Conservation (phyloP, 169 alveolate species). For the Nephromyces sp. region DNA sequence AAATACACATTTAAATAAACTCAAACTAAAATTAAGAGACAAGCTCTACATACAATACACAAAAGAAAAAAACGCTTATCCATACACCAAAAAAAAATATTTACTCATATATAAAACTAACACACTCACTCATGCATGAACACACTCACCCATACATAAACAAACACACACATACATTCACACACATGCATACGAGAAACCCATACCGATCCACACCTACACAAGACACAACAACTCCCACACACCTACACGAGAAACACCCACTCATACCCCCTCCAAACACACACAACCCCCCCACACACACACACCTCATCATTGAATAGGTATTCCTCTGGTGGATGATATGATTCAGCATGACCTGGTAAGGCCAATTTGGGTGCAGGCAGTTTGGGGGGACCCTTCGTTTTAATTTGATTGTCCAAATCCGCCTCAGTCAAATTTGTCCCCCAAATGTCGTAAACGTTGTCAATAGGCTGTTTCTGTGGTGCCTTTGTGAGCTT, state of each 20-base stretch:
- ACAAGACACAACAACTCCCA: too few relatives aligned
- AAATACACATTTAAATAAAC: not conserved
- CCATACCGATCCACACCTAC: not conserved
- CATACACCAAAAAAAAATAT: not conserved
- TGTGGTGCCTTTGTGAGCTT: constrained; percentile 4
- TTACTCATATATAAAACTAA: not conserved
- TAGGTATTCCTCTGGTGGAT: constrained; percentile 84
- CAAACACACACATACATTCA: not conserved
- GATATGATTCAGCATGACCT: constrained; percentile 82
- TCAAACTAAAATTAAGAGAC: not conserved
- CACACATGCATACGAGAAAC: not conserved
- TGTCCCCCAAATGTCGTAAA: constrained; percentile 66
- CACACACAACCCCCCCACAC: too few relatives aligned
- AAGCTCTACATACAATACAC: not conserved
- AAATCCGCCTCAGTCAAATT: constrained; percentile 19
- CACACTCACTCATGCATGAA: not conserved
- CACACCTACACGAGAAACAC: too few relatives aligned
- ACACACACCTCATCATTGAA: constrained; percentile 48
- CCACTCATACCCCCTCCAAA: too few relatives aligned
- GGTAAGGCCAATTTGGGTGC: constrained; percentile 88
- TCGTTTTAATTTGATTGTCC: not conserved
- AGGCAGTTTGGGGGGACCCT: constrained; percentile 67
- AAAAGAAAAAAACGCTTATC: not conserved
- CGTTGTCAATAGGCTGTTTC: constrained; percentile 21
- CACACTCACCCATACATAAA: not conserved